Conservation (phyloP, 441 rosid species). For the Pelargonium citronellum region DNA sequence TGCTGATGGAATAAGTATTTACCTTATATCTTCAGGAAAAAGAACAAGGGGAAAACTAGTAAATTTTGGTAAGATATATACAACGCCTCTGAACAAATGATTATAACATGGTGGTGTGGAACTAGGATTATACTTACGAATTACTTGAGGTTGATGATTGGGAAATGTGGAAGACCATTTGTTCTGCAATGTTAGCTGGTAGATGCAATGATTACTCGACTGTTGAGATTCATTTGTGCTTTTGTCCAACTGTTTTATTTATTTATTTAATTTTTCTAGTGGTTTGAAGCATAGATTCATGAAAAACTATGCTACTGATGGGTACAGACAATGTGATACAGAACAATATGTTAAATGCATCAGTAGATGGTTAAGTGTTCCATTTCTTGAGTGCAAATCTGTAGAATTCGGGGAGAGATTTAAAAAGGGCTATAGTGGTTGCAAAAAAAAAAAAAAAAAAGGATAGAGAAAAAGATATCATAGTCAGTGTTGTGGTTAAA, state of each 20-base stretch:
- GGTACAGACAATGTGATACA: neutral
- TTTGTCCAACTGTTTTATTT: neutral
- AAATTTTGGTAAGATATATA: neutral
- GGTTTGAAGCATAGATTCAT: neutral
- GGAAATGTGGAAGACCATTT: neutral
- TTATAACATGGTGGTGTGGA: neutral
- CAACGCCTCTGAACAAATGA: neutral
- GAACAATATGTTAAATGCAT: neutral
- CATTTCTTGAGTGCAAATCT: neutral
- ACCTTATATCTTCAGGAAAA: too few species aligned
- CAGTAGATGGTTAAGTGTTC: neutral
- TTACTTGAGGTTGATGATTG: neutral
- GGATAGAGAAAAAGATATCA: neutral
- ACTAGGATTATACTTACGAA: neutral
- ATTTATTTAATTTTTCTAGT: too few species aligned
- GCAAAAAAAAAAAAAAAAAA: neutral
- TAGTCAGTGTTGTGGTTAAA: neutral
- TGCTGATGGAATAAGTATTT: too few species aligned
- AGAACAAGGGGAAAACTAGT: neutral
- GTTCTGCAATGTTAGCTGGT: neutral
- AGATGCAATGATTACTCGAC: neutral
- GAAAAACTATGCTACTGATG: neutral
- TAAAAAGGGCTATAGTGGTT: neutral
- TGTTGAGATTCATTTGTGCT: neutral
- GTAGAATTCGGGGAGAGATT: neutral